Conservation (phyloP, 2,329 filamentous ascomycete genomes). For the Xylaria sp. region DNA sequence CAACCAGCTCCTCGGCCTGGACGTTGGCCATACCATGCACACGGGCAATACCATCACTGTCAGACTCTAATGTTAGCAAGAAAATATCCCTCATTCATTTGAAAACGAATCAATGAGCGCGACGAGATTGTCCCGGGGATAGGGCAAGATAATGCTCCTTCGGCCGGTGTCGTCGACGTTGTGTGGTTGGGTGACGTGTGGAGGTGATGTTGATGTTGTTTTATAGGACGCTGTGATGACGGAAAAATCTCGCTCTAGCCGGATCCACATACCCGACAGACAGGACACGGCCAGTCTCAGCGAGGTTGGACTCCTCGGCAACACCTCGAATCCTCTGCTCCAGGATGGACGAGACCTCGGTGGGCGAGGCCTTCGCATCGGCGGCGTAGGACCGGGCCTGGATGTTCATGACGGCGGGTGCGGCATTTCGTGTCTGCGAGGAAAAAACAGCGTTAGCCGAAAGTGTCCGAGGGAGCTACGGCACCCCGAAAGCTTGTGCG, state of each 20-base stretch:
- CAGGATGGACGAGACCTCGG: conserved; percentile 98
- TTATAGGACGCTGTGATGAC: conserved; percentile 30
- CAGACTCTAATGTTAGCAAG: conserved; percentile 42
- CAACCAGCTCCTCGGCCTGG: conserved; percentile 99
- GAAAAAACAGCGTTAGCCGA: conserved; percentile 66
- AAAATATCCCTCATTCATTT: conserved; percentile 32
- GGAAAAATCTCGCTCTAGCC: conserved; percentile 45
- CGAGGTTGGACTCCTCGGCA: conserved; percentile 93
- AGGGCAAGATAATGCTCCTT: conserved; percentile 9
- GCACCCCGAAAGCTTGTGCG: conserved; percentile 44
- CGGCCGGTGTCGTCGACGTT: conserved; percentile 21
- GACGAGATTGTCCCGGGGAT: conserved; percentile 9
- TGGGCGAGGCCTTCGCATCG: conserved; percentile 94
- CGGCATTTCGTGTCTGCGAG: conserved; percentile 83
- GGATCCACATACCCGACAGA: conserved; percentile 89
- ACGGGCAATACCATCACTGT: conserved; percentile 99
- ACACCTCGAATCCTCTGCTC: conserved; percentile 99
- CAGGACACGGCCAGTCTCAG: conserved; percentile 98
- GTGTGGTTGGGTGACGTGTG: conserved; percentile 27
- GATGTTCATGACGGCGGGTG: conserved; percentile 80
- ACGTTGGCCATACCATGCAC: conserved; percentile 99
- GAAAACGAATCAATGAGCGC: conserved; percentile 13
- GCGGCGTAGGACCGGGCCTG: conserved; percentile 89
- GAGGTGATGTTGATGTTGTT: conserved; percentile 25
- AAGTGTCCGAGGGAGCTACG: conserved; percentile 54